Evolutionary conservation across 305 asterid species (phyloP).

Genomic region (Fraxinus albicans): DNA sequence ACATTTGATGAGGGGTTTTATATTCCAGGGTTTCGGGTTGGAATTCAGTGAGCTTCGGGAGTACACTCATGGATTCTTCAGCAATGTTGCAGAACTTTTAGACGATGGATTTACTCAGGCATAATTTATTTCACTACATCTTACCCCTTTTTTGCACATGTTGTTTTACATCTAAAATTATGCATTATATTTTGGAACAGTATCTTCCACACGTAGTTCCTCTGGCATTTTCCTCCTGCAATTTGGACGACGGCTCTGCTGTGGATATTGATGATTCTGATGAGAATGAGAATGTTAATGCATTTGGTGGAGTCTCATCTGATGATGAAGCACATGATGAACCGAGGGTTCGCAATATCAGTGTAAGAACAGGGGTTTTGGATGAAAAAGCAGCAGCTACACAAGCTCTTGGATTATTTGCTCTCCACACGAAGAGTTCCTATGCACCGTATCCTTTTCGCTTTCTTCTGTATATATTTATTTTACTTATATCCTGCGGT

Average conservation of each 20-base stretch:
- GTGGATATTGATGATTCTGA: constrained; percentile 92
- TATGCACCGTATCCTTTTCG: constrained; percentile 88
- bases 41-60: constrained; percentile 98
- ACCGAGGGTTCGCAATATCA: constrained; percentile 92
- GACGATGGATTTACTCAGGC: constrained; percentile 92
- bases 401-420: constrained; percentile 96
- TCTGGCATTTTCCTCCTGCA: constrained; percentile 84
- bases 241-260: constrained; percentile 99
- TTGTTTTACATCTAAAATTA: constrained; percentile 19
- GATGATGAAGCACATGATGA: constrained; percentile 99
- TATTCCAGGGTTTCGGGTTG: constrained; percentile 78
- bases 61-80: constrained; percentile 98
- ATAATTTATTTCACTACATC: constrained; percentile 26
- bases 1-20: constrained; percentile 20
- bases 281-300: constrained; percentile 69
- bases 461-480: background rate
- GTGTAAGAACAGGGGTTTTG: constrained; percentile 96
- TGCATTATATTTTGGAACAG: constrained; percentile 46
- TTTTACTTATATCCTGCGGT: background rate
- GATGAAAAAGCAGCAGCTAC: constrained; percentile 99
- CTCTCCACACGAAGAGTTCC: constrained; percentile 77
- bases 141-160: constrained; percentile 11
- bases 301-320: constrained; percentile 95
- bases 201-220: constrained; percentile 96
- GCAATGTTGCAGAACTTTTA: constrained; percentile 86